These are phyloP conservation scores for Aspergillus ellipticus DNA, from an alignment of 495 filamentous ascomycete genomes.

Conservation along the genomic window DNA sequence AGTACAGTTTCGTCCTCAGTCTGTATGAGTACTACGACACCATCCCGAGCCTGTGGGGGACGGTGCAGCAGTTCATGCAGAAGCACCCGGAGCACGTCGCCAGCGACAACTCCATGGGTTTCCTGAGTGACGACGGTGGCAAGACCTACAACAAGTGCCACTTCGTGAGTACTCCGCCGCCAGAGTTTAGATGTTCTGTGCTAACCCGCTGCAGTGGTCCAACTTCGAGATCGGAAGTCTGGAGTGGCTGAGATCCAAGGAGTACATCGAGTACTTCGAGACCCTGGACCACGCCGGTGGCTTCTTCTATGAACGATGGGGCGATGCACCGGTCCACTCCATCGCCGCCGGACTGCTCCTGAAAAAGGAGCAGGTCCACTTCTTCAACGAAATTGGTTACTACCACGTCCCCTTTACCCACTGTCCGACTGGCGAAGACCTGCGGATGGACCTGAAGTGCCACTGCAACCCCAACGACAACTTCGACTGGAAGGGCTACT, in stretches of 20 bases:
- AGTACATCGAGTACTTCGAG: conserved; percentile 78
- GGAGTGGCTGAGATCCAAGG: conserved; percentile 74
- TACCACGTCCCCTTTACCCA: conserved; percentile 99
- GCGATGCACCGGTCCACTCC: conserved; percentile 89
- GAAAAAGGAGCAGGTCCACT: conserved; percentile 90
- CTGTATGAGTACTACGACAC: conserved; percentile 95
- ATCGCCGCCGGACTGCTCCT: conserved; percentile 85
- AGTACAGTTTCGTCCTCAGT: conserved; percentile 86
- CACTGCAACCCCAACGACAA: conserved; percentile 94
- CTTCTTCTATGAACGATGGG: conserved; percentile 94
- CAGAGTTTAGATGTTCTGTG: not conserved
- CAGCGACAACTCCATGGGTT: conserved; percentile 80
- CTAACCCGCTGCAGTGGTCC: conserved; percentile 62
- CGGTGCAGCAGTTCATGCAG: conserved; percentile 84
- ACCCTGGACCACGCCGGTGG: conserved; percentile 76
- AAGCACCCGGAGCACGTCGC: conserved; percentile 83
- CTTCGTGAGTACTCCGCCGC: conserved; percentile 63
- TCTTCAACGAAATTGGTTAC: conserved; percentile 98
- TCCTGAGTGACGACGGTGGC: conserved; percentile 86
- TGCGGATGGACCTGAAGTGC: conserved; percentile 76
- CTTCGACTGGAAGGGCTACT: conserved; percentile 98
- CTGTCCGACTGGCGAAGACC: conserved; percentile 84
- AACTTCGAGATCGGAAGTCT: conserved; percentile 89
- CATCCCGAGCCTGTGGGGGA: conserved; percentile 93
- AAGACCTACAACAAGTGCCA: conserved; percentile 94